A percentile compares a stretch with the other conserved stretches of the same genome.
These are phyloP conservation scores for Aspergillus sp. DNA, from an alignment of 2,329 filamentous ascomycete genomes.

Conservation along the genomic window DNA sequence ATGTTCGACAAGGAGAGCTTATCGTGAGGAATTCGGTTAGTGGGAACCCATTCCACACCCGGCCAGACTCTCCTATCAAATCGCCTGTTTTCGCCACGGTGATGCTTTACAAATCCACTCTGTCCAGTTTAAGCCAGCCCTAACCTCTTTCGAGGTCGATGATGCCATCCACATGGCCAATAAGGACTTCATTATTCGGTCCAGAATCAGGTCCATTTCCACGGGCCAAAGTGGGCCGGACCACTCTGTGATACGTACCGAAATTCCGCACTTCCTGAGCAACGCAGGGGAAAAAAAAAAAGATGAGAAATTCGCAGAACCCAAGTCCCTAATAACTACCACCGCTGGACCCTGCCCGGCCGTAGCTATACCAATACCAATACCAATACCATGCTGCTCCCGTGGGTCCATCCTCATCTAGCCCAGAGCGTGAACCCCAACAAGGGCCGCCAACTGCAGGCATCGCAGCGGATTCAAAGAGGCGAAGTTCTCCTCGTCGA, in stretches of 20 bases:
- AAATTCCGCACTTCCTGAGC: not conserved
- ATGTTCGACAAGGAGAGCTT: not conserved
- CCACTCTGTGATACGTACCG: not conserved
- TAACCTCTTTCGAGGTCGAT: not conserved
- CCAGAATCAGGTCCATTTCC: not conserved
- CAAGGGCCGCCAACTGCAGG: constrained; percentile 35
- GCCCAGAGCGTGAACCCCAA: constrained; percentile 25
- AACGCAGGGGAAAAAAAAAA: not conserved
- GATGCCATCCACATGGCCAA: not conserved
- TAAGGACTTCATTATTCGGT: not conserved
- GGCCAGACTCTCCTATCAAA: not conserved
- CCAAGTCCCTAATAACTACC: not conserved
- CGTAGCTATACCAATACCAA: not conserved
- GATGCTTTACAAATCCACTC: not conserved
- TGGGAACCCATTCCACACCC: not conserved
- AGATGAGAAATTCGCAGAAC: not conserved
- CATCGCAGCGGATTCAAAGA: constrained; percentile 23
- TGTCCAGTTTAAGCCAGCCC: not conserved
- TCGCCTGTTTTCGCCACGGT: not conserved
- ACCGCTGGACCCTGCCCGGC: not conserved
- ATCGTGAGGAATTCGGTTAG: not conserved
- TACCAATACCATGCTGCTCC: not conserved
- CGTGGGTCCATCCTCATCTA: constrained; percentile 32
- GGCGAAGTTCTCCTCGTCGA: constrained; percentile 30
- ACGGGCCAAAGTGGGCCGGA: not conserved